Evolutionary conservation across 2,329 filamentous ascomycete species (phyloP).

Genomic region (Chalaropsis thielavioides): DNA sequence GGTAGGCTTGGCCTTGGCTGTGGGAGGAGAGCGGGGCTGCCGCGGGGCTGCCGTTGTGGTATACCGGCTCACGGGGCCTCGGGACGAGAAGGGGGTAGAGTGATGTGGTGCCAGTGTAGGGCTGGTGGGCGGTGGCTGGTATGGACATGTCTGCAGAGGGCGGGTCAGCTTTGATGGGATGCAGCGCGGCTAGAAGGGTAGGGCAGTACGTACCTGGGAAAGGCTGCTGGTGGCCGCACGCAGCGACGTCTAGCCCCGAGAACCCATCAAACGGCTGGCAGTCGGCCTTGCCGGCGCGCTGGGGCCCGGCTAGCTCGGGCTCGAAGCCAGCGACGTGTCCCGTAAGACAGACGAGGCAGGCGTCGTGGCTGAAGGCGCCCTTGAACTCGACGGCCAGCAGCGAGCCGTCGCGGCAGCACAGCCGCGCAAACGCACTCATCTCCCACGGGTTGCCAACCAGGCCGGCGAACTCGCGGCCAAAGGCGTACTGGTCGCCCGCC

Average conservation of each 20-base stretch:
- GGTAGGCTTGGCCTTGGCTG: not conserved
- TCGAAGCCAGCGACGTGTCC: not conserved
- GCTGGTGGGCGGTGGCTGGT: not conserved
- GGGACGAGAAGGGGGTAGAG: not conserved
- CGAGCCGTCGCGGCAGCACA: slow-evolving; percentile 56
- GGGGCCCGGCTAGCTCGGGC: not conserved
- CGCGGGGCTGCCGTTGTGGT: not conserved
- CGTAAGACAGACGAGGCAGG: not conserved
- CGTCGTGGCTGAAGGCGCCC: slow-evolving; percentile 30
- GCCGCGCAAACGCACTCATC: slow-evolving; percentile 73
- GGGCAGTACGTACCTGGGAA: not conserved
- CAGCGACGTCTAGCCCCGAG: too few relatives aligned
- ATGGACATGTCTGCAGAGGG: not conserved
- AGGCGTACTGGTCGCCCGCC: slow-evolving; percentile 67
- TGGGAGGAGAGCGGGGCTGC: not conserved
- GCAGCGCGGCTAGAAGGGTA: not conserved
- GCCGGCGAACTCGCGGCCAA: slow-evolving; percentile 73
- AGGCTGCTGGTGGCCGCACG: not conserved
- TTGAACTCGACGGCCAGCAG: slow-evolving; percentile 82
- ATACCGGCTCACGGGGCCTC: not conserved
- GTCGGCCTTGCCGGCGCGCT: too few relatives aligned
- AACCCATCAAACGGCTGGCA: not conserved
- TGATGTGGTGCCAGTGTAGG: not conserved
- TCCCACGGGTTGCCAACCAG: slow-evolving; percentile 68
- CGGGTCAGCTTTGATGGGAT: not conserved